Base-by-base conservation (phyloP, 2,329 filamentous ascomycete species). In the Tolypocladium ovalisporum region DNA sequence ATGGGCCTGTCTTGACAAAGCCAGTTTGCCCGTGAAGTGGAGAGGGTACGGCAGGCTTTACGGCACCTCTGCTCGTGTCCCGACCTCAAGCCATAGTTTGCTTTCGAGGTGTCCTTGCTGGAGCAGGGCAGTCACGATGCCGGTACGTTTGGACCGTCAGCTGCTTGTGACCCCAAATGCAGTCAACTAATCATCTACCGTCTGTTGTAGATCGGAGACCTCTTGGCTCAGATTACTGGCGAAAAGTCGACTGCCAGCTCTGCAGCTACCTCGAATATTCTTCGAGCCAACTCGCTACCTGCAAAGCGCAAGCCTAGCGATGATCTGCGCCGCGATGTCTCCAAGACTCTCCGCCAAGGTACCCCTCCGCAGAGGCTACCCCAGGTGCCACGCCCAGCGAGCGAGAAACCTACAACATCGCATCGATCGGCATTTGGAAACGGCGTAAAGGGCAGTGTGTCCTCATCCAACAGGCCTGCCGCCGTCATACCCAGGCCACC, bases 301-400 rank as follows among this genome's bases (percentile, higher is more conserved):
- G 58, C 73, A 40, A 86, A 86, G 70, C 78, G 83, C 62, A 86
- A 85, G 66, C 79, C 81, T 54, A 78, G 80, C 39, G 74, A 79
- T 59, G 78, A 83, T 57, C 66, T 78, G 35, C 70, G 70, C 47
- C 68, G 66, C 55, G 64, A 70, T 56, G 68, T 67, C 34, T 65
- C 69, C 37, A 84, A 83, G 67, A 63, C 73, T 4, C 71, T 74
- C 34, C 76, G 75, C 49, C 69, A 58, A 34, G 57, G 55, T 7
- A 37, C 60, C 4, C 60, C 61, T 17, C 57, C 57, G 4, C 35
- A 61, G 35, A 60, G 51, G 29, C 54, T 56, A 15, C 52, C 35
- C 17, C 63, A 61, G 52, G 54, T 36, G 37, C 24, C 37, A 32
- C 54, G 35, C 4, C 13, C 51, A 10, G 55, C 15, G 17, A 51